Base-by-base conservation (phyloP, 345 rosid genomes). In the Eucalyptus cladocalyx region DNA sequence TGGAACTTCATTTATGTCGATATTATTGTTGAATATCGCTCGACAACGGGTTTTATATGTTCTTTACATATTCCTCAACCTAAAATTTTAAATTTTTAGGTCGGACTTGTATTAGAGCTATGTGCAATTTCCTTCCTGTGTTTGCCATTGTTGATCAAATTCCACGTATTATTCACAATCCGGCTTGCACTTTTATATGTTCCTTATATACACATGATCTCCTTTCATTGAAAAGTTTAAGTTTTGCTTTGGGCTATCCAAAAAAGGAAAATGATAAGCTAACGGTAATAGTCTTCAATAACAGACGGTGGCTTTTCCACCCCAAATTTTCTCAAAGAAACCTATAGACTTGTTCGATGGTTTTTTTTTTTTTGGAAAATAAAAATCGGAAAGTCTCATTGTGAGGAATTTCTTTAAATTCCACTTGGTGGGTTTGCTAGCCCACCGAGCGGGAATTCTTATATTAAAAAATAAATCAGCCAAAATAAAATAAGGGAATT, bases 51-150 rank as follows among this genome's bases (percentile, higher is more conserved):
- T 34, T 5, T 5, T 9, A 69, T 30, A 30, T 60, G 32, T 6
- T 58, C 9, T 30, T 30, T 62, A 13, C 4, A 62, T 69, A 69
- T 34, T 3, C 13, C 43, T 34, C 12, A 21, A 19, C 24, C 3
- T 34, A 34, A 69, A 34, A 69, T 11, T 3, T 69, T 18, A 69
- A 32, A 2, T 18, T 32, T 69, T 69, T 69, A 11, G 11, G 11
- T 5, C 11, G 3, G 12, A 6, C 11, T 76, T 76, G 3, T 76
- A 40, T 10, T 37, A 37, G 23, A 37, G 47, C 42, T 11, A 21
- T 3, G 16, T 76, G 45, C 47, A 5, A 76, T 76, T 26, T 13
- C 8, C 24, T 11, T 40, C 0, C 1, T 1, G 2, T 65, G 40
- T 65, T 34, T 15, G 4, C 21, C 40, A 65, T 65, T 2, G 3